Base-by-base conservation (phyloP, 768 basidiomycete species). In the Trametes sanguinea region DNA sequence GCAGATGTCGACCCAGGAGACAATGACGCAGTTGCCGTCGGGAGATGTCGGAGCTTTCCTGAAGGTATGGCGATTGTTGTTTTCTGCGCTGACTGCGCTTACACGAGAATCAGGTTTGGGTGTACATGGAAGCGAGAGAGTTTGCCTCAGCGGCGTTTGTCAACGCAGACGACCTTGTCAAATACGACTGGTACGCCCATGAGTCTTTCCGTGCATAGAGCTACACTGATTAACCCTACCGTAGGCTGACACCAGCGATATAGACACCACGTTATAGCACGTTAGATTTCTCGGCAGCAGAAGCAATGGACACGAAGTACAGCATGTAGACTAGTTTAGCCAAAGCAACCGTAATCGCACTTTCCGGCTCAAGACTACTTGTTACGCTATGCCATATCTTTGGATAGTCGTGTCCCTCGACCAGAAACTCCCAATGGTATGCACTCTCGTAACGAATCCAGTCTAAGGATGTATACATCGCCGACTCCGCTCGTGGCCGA, bases 111-210 rank as follows among this genome's bases (percentile, higher is more conserved):
- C 45, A 95, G 93, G 78, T 94, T 52, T 98, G 95, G 96, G 81
- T 98, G 32, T 93, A 88, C 86, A 78, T 96, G 43, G 96, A 98
- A 77, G 95, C 95, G 4, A 82, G 95, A 61, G 89, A 92, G 61
- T 80, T 98, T 59, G 94, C 91, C 6, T 85, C 88, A 10, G 77
- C 88, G 1, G 90, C 91, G 2, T 83, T 92, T 42, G 81, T 88
- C 56, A 87, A 94, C 65, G 85, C 88, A 11, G 96, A 99, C 68
- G 87, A 93, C 51, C 78, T 95, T 65, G 81, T 98, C 40, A 91
- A 90, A 75, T 89, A 92, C 72, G 94, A 93, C 73, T 85, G 86
- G 94, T 95, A 69, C 67, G 92, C 76, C 8, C 1, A 37, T 37
- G 6, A 37, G 16, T 43, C 11, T n/a, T 62, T 32, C 60, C 58